Base-by-base conservation (phyloP, 768 basidiomycete species). In the Tulasnella sp. region DNA sequence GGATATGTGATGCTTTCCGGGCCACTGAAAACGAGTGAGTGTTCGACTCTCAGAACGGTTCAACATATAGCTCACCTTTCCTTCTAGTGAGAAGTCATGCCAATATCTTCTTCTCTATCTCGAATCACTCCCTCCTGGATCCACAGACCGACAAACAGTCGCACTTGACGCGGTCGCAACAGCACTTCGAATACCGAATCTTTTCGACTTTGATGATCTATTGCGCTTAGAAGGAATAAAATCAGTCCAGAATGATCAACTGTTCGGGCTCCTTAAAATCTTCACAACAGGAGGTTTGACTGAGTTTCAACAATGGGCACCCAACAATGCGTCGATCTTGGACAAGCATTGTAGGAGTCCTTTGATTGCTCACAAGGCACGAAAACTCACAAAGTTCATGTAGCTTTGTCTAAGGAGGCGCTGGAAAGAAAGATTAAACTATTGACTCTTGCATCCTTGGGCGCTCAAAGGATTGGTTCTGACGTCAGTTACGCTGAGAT, bases 371-470 rank as follows among this genome's bases (percentile, higher is more conserved):
- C 39, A 16, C n/a, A n/a, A n/a, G n/a, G 34, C 34, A 10, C 34
- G 12, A 35, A 19, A 35, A 19, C 34, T 35, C 12, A 35, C 12
- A 10, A 35, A 12, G 34, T 27, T 12, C 25, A 5, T 20, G 3
- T 29, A 84, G 83, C 71, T 33, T 67, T 88, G 39, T 76, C 79
- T 42, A 62, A 63, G 32, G 55, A 69, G 15, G 72, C 77, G 48
- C 70, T 90, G 16, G 82, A 83, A 62, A 76, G 72, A 57, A 92
- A 92, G 69, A 81, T 91, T 39, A 76, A 83, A 22, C 73, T 89
- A 6, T 70, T 90, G 16, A 76, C 78, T 3, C 74, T 90, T 45
- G 77, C 85, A 12, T 77, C 83, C 0, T 72, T 90, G 28, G 82
- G 78, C n/a, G 81, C 83, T 61, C 70, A 81, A 57, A 74, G 85